Base-by-base conservation (phyloP, 1,284 basidiomycete genomes). In the Melampsora americana region DNA sequence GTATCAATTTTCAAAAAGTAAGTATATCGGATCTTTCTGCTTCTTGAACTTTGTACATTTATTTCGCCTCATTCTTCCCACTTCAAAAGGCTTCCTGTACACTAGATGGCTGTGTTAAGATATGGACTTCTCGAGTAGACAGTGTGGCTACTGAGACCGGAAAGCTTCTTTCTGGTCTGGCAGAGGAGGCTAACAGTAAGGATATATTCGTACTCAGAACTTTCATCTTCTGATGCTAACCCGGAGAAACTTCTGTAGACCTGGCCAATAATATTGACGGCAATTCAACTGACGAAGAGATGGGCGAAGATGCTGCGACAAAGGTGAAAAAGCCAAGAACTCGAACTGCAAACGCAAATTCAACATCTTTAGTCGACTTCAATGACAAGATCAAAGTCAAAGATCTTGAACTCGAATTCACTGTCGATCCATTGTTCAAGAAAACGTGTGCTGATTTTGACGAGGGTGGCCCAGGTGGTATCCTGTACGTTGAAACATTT, bases 361-460 rank as follows among this genome's bases (percentile, higher is more conserved):
- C 73, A n/a, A 77, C 79, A 23, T 78, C 91, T 0, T 86, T 97
- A 6, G 93, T 90, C 71, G 94, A 94, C 82, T 90, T 90, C 78
- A 88, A 89, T 32, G 84, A 87, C 5, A 90, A 93, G 78, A 86
- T 99, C 42, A 89, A 90, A 80, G 90, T 89, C 84, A 96, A 95
- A 82, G 53, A 77, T 18, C 86, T 93, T 61, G 93, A 96, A 78
- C 87, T 95, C 39, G 96, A 98, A 82, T 97, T 97, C 84, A 91
- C 89, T 61, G 93, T 98, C 53, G 95, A 99, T 82, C 96, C 95
- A 1, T 85, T 99, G 39, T 99, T 99, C 86, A 92, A 90, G 84
- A 99, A 99, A 86, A 99, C 96, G 0, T 94, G 90, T 79, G 96
- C 93, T 26, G 96, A 99, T 82, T 99, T 99, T 82, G 95, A 99